A percentile compares a stretch with the other conserved stretches of the same genome.
These are phyloP conservation scores for Fusarium bactridioides DNA, from an alignment of 2,329 filamentous ascomycete genomes.

Conservation along the genomic window DNA sequence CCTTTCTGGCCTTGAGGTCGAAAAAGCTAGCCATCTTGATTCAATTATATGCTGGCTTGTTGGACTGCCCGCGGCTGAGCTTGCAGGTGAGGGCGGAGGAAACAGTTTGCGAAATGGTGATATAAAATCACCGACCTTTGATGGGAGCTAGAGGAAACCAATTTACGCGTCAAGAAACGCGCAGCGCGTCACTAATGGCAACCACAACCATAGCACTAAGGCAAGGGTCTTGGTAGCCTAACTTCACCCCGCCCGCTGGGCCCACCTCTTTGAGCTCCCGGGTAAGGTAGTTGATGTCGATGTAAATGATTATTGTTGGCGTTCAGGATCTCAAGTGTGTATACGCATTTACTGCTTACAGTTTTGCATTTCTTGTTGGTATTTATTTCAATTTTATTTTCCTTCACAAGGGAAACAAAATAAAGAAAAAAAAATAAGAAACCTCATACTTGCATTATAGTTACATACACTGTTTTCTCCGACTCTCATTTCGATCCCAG, in stretches of 20 bases:
- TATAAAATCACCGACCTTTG: conserved; percentile 5
- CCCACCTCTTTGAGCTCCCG: conserved; percentile 1
- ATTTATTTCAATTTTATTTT: not conserved
- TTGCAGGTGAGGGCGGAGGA: not conserved
- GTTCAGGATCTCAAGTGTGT: not conserved
- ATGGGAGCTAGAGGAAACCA: conserved; percentile 36
- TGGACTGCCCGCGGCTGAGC: not conserved
- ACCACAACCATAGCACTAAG: not conserved
- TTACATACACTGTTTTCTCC: not conserved
- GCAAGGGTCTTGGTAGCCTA: not conserved
- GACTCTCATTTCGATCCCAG: not conserved
- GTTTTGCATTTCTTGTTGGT: not conserved
- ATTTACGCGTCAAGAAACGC: conserved; percentile 43
- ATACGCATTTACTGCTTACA: not conserved
- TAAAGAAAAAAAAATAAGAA: not conserved
- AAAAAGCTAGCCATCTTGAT: conserved; percentile 86
- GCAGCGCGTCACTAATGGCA: conserved; percentile 27
- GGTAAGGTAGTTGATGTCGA: not conserved
- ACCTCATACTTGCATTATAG: not conserved
- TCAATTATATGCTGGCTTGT: not conserved
- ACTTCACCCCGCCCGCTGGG: not conserved
- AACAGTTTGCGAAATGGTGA: not conserved
- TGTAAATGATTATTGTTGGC: not conserved
- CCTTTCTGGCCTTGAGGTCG: conserved; percentile 90
- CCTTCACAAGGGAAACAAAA: not conserved